These are phyloP conservation scores for Hordeum marinum DNA, from an alignment of 176 grass and related monocot species.

Conservation along the genomic window DNA sequence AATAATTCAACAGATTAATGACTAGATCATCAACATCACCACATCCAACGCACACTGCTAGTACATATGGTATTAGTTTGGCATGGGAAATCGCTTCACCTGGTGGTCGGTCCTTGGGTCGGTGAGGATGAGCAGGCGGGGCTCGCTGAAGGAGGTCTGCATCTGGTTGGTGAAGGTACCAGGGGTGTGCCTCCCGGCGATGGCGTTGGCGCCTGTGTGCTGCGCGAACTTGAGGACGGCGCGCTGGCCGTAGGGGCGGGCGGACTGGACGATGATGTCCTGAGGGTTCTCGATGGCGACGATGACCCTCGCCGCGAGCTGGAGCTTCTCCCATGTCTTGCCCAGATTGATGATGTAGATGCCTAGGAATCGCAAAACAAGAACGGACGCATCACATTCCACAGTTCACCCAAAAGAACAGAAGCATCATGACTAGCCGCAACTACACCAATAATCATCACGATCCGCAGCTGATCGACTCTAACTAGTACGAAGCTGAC, in stretches of 20 bases:
- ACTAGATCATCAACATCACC: background rate
- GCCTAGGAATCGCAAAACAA: slow-evolving; percentile 29
- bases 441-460: background rate
- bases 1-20: background rate
- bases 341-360: slow-evolving; percentile 90
- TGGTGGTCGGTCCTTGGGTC: slow-evolving; percentile 92
- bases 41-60: background rate
- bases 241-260: slow-evolving; percentile 85
- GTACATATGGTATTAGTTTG: background rate
- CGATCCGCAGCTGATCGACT: background rate
- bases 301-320: slow-evolving; percentile 78
- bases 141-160: slow-evolving; percentile 87
- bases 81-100: slow-evolving; percentile 14
- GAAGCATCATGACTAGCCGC: background rate
- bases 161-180: slow-evolving; percentile 96
- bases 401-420: background rate
- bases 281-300: slow-evolving; percentile 89
- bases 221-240: slow-evolving; percentile 88
- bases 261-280: slow-evolving; percentile 92
- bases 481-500: background rate
- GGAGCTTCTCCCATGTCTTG: slow-evolving; percentile 91
- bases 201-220: slow-evolving; percentile 81
- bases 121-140: slow-evolving; percentile 83
- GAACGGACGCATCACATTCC: background rate
- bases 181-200: slow-evolving; percentile 85